A percentile compares a stretch with the other conserved stretches of the same genome.
Conservation (phyloP, 164 flowering plant genomes). For the Dillenia suffruticosa region DNA sequence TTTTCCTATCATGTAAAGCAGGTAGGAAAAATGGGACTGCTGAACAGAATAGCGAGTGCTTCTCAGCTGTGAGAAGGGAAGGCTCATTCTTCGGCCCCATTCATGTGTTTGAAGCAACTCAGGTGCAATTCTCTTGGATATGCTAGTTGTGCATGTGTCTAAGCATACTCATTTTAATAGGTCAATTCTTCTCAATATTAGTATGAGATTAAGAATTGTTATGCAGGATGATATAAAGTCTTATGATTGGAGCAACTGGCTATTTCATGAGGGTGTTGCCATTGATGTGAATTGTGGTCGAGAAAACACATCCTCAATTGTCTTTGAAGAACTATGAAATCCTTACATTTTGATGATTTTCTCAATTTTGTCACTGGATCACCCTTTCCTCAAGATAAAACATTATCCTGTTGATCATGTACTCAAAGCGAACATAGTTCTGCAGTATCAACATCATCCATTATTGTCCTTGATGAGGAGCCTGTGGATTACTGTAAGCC, state of each 20-base stretch:
- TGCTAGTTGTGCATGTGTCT: not conserved
- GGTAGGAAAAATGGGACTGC: slow-evolving; percentile 31
- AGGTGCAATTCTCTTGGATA: slow-evolving; percentile 35
- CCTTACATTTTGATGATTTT: slow-evolving; percentile 41
- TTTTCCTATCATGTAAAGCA: slow-evolving; percentile 59
- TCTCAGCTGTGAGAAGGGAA: slow-evolving; percentile 20
- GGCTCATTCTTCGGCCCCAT: slow-evolving; percentile 41
- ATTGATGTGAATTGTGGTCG: slow-evolving; percentile 10
- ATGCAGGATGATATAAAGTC: slow-evolving; percentile 44
- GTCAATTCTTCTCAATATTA: too few species aligned
- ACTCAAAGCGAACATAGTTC: slow-evolving; percentile 4
- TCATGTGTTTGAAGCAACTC: slow-evolving; percentile 63
- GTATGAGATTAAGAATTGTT: not conserved
- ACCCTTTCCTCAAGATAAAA: slow-evolving; percentile 13
- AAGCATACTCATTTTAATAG: too few species aligned
- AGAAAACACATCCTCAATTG: slow-evolving; percentile 24
- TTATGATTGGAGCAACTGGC: slow-evolving; percentile 78
- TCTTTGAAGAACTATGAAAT: slow-evolving; percentile 30
- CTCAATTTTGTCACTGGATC: slow-evolving; percentile 8
- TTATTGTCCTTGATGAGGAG: slow-evolving; percentile 16
- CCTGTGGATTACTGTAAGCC: slow-evolving; percentile 16
- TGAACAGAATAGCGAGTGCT: slow-evolving; percentile 26
- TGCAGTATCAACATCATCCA: slow-evolving; percentile 6
- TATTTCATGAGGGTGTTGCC: slow-evolving; percentile 34
- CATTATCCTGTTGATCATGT: slow-evolving; percentile 11